These are phyloP conservation scores for Corrigiola litoralis DNA, from an alignment of 179 eudicot species.

Conservation along the genomic window DNA sequence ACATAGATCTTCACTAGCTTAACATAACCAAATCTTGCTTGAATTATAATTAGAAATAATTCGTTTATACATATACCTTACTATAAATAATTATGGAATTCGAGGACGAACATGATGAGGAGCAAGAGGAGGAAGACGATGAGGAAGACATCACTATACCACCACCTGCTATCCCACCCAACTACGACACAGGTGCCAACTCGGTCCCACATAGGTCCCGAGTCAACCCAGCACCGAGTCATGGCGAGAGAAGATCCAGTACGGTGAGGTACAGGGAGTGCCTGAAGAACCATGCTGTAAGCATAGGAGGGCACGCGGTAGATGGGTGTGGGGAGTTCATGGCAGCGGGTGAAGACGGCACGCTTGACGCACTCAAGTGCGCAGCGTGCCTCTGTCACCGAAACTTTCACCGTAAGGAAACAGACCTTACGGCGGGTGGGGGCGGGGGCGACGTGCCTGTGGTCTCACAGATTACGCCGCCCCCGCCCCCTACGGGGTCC, in stretches of 20 bases:
- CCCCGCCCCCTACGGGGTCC: neutral
- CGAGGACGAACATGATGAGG: conserved; percentile 40
- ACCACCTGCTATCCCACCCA: conserved; percentile 3
- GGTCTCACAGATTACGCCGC: neutral
- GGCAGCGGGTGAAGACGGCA: conserved; percentile 44
- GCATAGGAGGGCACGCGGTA: conserved; percentile 44
- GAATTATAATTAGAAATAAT: neutral
- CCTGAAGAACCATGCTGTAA: conserved; percentile 42
- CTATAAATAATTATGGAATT: conserved; percentile 34
- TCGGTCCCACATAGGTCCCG: conserved; percentile 15
- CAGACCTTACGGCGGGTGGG: conserved; percentile 4
- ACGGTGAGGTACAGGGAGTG: conserved; percentile 38
- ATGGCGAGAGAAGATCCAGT: conserved; percentile 19
- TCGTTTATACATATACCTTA: too few species aligned
- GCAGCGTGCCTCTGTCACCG: conserved; percentile 54
- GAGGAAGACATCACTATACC: conserved; percentile 36
- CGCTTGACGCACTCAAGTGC: conserved; percentile 38
- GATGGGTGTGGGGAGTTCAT: conserved; percentile 53
- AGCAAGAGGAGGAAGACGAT: conserved; percentile 42
- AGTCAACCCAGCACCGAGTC: conserved; percentile 2
- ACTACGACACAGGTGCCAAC: neutral
- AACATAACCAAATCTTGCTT: neutral
- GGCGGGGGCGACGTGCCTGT: neutral
- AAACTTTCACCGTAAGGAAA: conserved; percentile 50
- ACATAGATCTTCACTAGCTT: neutral